Evolutionary conservation across 2,329 filamentous ascomycete genomes (phyloP).

Genomic region (Sporothrix curviconia): DNA sequence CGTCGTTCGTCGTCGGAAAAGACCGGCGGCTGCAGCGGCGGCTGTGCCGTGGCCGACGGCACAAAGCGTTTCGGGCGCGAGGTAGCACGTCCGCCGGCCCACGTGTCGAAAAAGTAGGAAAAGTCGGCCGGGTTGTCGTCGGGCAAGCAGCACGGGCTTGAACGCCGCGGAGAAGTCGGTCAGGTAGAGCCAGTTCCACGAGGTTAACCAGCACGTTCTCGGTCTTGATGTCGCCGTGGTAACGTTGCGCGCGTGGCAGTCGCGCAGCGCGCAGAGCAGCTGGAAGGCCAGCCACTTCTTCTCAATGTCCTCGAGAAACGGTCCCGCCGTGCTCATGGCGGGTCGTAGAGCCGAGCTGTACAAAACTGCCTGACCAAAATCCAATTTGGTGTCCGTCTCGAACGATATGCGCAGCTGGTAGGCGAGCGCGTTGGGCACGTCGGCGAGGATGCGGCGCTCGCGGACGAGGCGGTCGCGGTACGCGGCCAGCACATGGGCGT

Average conservation of each 20-base stretch:
- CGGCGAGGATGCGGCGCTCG: constrained; percentile 69
- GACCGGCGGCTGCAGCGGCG: background rate
- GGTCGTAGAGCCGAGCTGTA: constrained; percentile 96
- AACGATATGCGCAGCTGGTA: constrained; percentile 90
- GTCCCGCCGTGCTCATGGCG: constrained; percentile 90
- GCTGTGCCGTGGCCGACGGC: constrained; percentile 53
- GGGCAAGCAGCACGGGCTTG: constrained; percentile 85
- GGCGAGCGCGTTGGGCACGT: constrained; percentile 82
- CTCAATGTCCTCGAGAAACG: constrained; percentile 94
- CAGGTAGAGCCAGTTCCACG: constrained; percentile 98
- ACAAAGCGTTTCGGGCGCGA: constrained; percentile 92
- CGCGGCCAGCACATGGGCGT: constrained; percentile 68
- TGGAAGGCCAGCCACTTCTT: constrained; percentile 99
- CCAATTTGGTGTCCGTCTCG: constrained; percentile 87
- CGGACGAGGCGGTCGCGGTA: constrained; percentile 73
- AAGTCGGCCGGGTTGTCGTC: constrained; percentile 97
- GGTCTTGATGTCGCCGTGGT: constrained; percentile 97
- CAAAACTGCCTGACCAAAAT: constrained; percentile 86
- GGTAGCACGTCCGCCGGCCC: constrained; percentile 83
- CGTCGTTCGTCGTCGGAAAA: constrained; percentile 24
- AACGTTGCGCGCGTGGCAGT: constrained; percentile 87
- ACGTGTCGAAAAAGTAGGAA: constrained; percentile 95
- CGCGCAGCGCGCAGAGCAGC: constrained; percentile 81
- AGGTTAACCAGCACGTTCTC: constrained; percentile 95
- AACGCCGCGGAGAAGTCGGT: constrained; percentile 96